These are phyloP conservation scores for Boletus sp. DNA, from an alignment of 768 basidiomycete species.

Conservation along the genomic window DNA sequence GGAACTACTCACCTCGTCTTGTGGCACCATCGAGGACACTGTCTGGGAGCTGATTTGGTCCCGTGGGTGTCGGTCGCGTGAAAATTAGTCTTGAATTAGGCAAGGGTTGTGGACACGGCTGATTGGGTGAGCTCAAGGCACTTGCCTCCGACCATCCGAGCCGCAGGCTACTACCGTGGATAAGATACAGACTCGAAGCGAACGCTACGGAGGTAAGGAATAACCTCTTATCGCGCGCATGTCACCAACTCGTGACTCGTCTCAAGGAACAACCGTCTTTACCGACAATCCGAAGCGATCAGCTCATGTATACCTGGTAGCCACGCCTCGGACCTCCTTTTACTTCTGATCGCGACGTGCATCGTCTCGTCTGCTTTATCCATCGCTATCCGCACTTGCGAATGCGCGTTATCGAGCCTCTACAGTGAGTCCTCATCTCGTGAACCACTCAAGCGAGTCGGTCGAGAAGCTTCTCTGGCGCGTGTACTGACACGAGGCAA, in stretches of 20 bases:
- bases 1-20: too few species aligned
- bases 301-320: slow-evolving; percentile 9
- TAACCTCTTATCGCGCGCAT: not conserved
- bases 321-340: not conserved
- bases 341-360: slow-evolving; percentile 6
- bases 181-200: too few species aligned
- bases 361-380: not conserved
- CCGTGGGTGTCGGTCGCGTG: slow-evolving; percentile 7
- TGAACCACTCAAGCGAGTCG: not conserved
- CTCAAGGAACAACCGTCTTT: slow-evolving; percentile 6
- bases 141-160: not conserved
- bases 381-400: slow-evolving; percentile 13
- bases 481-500: slow-evolving; percentile 60
- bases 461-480: slow-evolving; percentile 34
- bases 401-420: slow-evolving; percentile 12
- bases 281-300: slow-evolving; percentile 9
- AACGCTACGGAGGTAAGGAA: not conserved
- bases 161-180: too few species aligned
- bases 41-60: not conserved
- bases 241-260: slow-evolving; percentile 12
- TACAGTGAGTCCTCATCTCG: slow-evolving; percentile 15
- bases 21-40: too few species aligned
- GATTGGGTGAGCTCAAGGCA: not conserved
- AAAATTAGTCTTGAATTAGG: slow-evolving; percentile 8
- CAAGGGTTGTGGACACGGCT: not conserved